Percentiles rank a stretch among this genome's conserved stretches.
These are phyloP conservation scores for Myriosclerotinia scirpicola DNA, from an alignment of 2,329 filamentous ascomycete genomes.

Conservation along the genomic window DNA sequence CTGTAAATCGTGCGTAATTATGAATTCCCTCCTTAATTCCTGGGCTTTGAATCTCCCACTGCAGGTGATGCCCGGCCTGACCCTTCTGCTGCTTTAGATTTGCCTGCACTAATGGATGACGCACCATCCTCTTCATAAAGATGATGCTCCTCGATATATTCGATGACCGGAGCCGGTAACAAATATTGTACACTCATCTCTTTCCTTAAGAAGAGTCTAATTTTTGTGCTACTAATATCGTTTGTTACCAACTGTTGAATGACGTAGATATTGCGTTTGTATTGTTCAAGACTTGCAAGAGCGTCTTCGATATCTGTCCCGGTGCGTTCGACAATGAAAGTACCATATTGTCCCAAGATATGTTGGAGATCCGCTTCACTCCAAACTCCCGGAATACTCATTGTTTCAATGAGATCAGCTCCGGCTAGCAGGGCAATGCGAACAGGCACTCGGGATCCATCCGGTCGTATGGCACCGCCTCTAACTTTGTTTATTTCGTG, in stretches of 20 bases:
- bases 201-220: conserved; percentile 74
- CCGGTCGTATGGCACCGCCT: conserved; percentile 68
- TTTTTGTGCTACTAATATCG: conserved; percentile 79
- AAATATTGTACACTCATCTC: conserved; percentile 80
- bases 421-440: conserved; percentile 82
- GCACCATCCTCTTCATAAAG: conserved; percentile 56
- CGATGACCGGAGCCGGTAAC: conserved; percentile 71
- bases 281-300: conserved; percentile 75
- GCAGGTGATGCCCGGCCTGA: conserved; percentile 27
- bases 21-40: conserved; percentile 20
- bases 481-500: conserved; percentile 81
- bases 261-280: conserved; percentile 70
- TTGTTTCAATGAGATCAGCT: conserved; percentile 71
- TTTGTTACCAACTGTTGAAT: conserved; percentile 87
- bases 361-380: conserved; percentile 80
- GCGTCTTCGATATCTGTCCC: conserved; percentile 90
- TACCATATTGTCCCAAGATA: conserved; percentile 79
- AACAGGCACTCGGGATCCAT: conserved; percentile 62
- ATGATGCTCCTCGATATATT: conserved; percentile 68
- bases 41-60: conserved; percentile 27
- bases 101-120: conserved; percentile 31
- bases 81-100: conserved; percentile 29
- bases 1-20: background rate
- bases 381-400: conserved; percentile 67
- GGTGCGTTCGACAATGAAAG: conserved; percentile 82